A percentile compares a stretch with the other conserved stretches of the same genome.
These are phyloP conservation scores for Candida ovalis DNA, from an alignment of 805 yeast species.

Conservation along the genomic window DNA sequence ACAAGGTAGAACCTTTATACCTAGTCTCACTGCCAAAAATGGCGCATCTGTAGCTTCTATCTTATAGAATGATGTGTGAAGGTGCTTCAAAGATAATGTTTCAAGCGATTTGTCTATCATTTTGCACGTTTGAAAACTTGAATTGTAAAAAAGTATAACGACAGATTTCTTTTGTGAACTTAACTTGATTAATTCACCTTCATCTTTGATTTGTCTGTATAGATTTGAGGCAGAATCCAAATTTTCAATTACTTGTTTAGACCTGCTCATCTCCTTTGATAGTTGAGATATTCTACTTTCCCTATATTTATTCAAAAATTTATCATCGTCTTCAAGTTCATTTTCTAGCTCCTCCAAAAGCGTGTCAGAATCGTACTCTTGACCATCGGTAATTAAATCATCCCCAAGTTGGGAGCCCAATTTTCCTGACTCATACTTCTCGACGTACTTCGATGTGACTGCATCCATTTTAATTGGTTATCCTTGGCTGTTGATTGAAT, in stretches of 20 bases:
- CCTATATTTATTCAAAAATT: constrained; percentile 45
- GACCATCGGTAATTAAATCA: constrained; percentile 21
- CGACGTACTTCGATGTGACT: constrained; percentile 30
- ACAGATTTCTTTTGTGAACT: constrained; percentile 40
- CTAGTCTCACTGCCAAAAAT: constrained; percentile 61
- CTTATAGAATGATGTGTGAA: constrained; percentile 48
- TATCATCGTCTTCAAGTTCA: constrained; percentile 46
- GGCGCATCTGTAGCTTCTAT: constrained; percentile 67
- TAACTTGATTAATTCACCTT: constrained; percentile 51
- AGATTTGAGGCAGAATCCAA: constrained; percentile 32
- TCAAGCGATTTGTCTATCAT: constrained; percentile 47
- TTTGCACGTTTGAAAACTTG: constrained; percentile 56
- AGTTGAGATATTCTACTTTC: constrained; percentile 62
- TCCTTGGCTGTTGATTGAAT: too few relatives aligned
- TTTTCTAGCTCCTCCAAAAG: constrained; percentile 47
- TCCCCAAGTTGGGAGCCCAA: constrained; percentile 2
- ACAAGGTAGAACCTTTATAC: constrained; percentile 67
- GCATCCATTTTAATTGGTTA: constrained; percentile 4
- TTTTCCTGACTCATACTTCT: constrained; percentile 39
- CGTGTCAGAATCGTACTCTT: constrained; percentile 26
- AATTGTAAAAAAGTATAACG: constrained; percentile 63
- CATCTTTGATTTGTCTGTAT: constrained; percentile 45
- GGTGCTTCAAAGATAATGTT: constrained; percentile 53
- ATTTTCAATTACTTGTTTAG: constrained; percentile 27
- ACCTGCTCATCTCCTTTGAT: constrained; percentile 38